Evolutionary conservation across 257 asterid genomes (phyloP).

Genomic region (Leptodermis oblonga): DNA sequence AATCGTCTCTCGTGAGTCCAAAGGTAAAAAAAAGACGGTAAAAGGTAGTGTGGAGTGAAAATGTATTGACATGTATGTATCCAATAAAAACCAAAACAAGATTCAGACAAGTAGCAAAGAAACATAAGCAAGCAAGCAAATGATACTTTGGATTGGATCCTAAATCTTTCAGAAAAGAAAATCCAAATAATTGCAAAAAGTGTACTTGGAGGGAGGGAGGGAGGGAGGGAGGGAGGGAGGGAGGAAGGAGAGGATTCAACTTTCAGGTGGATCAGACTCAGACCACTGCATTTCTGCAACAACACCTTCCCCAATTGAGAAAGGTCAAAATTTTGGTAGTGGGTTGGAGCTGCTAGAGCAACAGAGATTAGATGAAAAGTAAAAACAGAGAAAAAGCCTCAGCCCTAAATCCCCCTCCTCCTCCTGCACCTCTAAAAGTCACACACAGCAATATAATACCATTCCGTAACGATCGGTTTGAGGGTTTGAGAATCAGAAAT

Average conservation of each 20-base stretch:
- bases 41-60: neutral
- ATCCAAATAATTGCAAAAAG: neutral
- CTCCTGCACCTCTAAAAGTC: neutral
- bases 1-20: no score
- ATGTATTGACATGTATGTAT: no score
- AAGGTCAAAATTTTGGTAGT: constrained; percentile 19
- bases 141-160: neutral
- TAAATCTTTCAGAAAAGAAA: neutral
- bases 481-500: no score
- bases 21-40: neutral
- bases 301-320: constrained; percentile 9
- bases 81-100: no score
- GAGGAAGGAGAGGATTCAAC: constrained; percentile 1
- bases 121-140: neutral
- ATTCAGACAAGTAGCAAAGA: neutral
- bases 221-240: neutral
- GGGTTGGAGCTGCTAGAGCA: constrained; percentile 9
- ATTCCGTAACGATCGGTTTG: no score
- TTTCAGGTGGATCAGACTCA: constrained; percentile 16
- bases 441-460: neutral
- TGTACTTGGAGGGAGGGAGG: constrained; percentile 3
- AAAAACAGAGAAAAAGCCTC: constrained; percentile 19
- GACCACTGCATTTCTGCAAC: constrained; percentile 1
- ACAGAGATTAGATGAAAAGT: constrained; percentile 12
- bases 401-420: neutral